phyloP scores from a whole-genome alignment of 1,284 basidiomycete species.

The Xerocomus amazonicus region DNA sequence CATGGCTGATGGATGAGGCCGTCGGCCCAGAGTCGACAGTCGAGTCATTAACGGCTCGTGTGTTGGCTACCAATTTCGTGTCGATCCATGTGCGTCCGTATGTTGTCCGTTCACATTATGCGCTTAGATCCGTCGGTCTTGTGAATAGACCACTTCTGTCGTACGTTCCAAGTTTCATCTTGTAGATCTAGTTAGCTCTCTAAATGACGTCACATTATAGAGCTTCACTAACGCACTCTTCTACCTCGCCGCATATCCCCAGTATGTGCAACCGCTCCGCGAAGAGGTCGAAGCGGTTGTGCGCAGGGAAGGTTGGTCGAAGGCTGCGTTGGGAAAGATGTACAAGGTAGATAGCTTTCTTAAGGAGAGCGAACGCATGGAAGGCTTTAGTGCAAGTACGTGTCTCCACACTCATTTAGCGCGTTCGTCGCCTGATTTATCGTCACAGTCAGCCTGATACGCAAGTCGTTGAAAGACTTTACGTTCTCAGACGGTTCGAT shows the following conservation, averaged over 20 bases:
- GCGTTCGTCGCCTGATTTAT: no score
- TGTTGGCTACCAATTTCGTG: conserved; percentile 38
- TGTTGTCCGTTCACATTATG: neutral
- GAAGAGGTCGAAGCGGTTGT: conserved; percentile 1
- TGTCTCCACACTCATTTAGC: no score
- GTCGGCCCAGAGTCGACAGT: conserved; percentile 8
- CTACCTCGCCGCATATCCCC: neutral
- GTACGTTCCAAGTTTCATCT: neutral
- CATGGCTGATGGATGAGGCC: conserved; percentile 1
- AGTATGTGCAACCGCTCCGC: conserved; percentile 1
- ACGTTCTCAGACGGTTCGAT: conserved; percentile 42
- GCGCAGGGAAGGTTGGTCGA: neutral
- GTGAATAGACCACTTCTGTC: neutral
- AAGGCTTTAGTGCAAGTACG: neutral
- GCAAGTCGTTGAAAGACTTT: conserved; percentile 35
- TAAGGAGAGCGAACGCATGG: conserved; percentile 7
- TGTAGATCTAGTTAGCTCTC: no score
- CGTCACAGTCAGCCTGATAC: conserved; percentile 13
- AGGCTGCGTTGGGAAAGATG: conserved; percentile 5
- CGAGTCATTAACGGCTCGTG: conserved; percentile 29
- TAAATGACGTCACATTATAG: neutral
- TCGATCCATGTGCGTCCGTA: conserved; percentile 19
- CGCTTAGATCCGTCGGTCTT: neutral
- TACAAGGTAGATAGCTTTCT: conserved; percentile 11
- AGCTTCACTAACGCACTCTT: neutral